Conservation (phyloP, 768 basidiomycete species). For the Suillus spraguei region DNA sequence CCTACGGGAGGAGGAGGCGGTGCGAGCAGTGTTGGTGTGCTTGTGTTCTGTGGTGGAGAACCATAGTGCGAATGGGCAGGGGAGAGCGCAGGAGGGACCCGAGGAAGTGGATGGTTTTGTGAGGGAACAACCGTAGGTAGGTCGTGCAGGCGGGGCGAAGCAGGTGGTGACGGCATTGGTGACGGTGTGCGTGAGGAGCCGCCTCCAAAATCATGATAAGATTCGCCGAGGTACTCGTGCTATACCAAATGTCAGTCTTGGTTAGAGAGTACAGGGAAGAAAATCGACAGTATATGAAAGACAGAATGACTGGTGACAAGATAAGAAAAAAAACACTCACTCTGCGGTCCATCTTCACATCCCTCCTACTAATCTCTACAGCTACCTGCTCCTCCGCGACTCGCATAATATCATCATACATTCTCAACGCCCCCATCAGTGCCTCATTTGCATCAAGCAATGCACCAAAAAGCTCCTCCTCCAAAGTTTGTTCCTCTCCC, state of each 20-base stretch:
- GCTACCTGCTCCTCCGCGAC: constrained; percentile 57
- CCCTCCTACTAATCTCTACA: constrained; percentile 71
- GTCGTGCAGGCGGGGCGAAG: constrained; percentile 34
- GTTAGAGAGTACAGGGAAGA: not conserved
- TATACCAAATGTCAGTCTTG: constrained; percentile 5
- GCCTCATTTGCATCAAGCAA: constrained; percentile 76
- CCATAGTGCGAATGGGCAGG: constrained; percentile 17
- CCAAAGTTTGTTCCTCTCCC: constrained; percentile 55
- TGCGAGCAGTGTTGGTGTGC: constrained; percentile 45
- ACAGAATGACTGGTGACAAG: constrained; percentile 27
- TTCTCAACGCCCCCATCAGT: constrained; percentile 64
- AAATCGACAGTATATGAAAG: constrained; percentile 21
- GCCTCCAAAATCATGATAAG: constrained; percentile 18
- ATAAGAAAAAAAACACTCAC: constrained; percentile 43
- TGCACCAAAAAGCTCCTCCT: constrained; percentile 74
- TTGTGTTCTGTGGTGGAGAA: constrained; percentile 27
- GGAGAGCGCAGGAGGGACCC: constrained; percentile 33
- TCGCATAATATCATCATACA: constrained; percentile 78
- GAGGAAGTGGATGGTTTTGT: constrained; percentile 41
- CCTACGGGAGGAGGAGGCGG: constrained; percentile 74
- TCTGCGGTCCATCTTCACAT: constrained; percentile 64
- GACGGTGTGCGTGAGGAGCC: constrained; percentile 35
- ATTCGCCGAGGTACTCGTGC: constrained; percentile 29
- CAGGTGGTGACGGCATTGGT: constrained; percentile 28
- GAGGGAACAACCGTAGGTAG: constrained; percentile 33